Conservation (phyloP, 495 filamentous ascomycete genomes). For the Amniculicola lignicola region DNA sequence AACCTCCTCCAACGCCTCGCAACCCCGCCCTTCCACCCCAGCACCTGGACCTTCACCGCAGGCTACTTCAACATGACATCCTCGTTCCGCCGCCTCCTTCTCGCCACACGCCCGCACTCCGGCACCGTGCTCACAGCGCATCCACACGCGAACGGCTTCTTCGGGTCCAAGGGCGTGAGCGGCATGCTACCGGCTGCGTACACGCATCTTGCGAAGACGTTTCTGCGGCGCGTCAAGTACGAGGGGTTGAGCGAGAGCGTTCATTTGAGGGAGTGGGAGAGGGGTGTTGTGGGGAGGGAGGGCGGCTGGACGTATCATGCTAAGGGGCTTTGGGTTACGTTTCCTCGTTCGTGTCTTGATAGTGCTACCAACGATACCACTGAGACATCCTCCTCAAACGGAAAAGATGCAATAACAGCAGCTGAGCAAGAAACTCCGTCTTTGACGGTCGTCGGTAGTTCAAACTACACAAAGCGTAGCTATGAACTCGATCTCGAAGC, state of each 20-base stretch:
- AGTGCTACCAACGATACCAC: no score
- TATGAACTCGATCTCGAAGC: conserved; percentile 89
- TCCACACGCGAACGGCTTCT: conserved; percentile 94
- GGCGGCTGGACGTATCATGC: conserved; percentile 97
- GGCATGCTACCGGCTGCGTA: conserved; percentile 90
- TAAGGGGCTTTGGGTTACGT: conserved; percentile 90
- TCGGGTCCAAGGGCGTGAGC: conserved; percentile 79
- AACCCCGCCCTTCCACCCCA: conserved; percentile 56
- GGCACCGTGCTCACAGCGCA: conserved; percentile 92
- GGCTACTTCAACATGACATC: conserved; percentile 97
- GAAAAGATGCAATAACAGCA: neutral
- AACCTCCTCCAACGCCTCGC: conserved; percentile 67
- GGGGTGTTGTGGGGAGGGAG: conserved; percentile 72
- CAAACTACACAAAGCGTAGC: conserved; percentile 93
- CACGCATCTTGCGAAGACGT: conserved; percentile 77
- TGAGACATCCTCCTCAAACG: conserved; percentile 16
- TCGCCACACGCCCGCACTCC: conserved; percentile 61
- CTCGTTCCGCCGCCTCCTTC: conserved; percentile 69
- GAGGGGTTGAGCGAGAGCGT: conserved; percentile 59
- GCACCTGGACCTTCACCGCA: conserved; percentile 91
- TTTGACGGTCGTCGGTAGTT: conserved; percentile 80
- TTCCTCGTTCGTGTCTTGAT: conserved; percentile 44
- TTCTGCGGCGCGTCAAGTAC: conserved; percentile 66
- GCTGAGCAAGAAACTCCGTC: conserved; percentile 53
- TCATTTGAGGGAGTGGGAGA: conserved; percentile 83